A percentile compares a stretch with the other conserved stretches of the same genome.
These are phyloP conservation scores for Tylopilus cervinicoccineus DNA, from an alignment of 768 basidiomycete species.

Conservation along the genomic window DNA sequence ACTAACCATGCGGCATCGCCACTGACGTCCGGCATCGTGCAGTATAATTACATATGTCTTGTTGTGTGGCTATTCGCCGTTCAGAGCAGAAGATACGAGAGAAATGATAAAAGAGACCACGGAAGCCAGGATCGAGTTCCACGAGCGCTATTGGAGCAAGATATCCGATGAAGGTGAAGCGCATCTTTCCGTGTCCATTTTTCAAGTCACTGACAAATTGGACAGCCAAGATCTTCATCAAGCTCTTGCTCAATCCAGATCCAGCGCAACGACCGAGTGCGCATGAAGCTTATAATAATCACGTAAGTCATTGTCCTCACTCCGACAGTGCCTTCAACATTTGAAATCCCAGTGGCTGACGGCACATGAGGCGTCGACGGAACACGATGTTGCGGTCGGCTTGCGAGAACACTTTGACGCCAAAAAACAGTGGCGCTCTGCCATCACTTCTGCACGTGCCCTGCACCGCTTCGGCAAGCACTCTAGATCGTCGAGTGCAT, in stretches of 20 bases:
- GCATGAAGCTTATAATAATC: constrained; percentile 60
- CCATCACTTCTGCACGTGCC: constrained; percentile 53
- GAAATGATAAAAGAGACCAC: constrained; percentile 82
- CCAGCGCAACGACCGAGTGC: constrained; percentile 72
- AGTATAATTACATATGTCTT: constrained; percentile 95
- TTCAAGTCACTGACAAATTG: background rate
- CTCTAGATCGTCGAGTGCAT: constrained; percentile 25
- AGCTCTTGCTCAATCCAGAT: constrained; percentile 63
- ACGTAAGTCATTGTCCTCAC: constrained; percentile 39
- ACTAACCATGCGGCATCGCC: background rate
- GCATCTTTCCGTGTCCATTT: background rate
- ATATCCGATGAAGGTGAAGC: constrained; percentile 67
- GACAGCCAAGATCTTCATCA: constrained; percentile 83
- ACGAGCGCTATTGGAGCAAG: constrained; percentile 93
- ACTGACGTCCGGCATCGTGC: background rate
- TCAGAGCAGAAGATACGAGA: constrained; percentile 76
- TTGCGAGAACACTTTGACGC: constrained; percentile 84
- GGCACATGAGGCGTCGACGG: constrained; percentile 55
- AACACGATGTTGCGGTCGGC: constrained; percentile 69
- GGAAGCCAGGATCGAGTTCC: constrained; percentile 82
- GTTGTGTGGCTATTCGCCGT: constrained; percentile 93
- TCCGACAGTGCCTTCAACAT: background rate
- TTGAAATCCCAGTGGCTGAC: constrained; percentile 61
- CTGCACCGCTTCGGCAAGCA: constrained; percentile 30
- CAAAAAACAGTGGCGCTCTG: constrained; percentile 65